These are phyloP conservation scores for Theobroma grandiflorum DNA, from an alignment of 441 rosid genomes.

Conservation along the genomic window DNA sequence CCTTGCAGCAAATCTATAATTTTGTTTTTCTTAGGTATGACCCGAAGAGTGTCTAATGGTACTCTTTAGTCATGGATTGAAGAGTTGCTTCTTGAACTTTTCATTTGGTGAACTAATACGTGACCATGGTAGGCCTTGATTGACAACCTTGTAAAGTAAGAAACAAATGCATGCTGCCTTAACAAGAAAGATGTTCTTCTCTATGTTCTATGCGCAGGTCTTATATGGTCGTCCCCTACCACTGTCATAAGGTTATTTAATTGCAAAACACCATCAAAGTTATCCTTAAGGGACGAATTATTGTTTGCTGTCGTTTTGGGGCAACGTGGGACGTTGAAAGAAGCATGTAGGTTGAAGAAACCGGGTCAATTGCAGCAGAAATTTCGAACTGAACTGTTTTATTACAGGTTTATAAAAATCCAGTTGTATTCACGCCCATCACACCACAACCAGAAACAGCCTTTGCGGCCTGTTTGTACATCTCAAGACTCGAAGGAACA, in stretches of 20 bases:
- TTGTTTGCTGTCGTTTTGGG: neutral
- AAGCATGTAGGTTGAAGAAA: neutral
- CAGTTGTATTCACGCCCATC: constrained; percentile 23
- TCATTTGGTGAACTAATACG: too few species aligned
- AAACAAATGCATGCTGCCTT: neutral
- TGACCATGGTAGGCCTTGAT: neutral
- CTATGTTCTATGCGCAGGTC: too few species aligned
- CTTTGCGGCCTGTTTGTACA: constrained; percentile 4
- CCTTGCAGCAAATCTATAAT: neutral
- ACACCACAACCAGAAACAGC: constrained; percentile 25
- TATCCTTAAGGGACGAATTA: too few species aligned
- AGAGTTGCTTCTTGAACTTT: neutral
- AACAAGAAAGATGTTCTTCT: neutral
- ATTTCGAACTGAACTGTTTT: neutral
- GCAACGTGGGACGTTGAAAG: neutral
- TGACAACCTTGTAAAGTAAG: neutral
- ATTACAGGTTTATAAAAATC: constrained; percentile 28
- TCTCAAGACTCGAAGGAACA: constrained; percentile 5
- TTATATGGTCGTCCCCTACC: too few species aligned
- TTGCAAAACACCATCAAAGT: too few species aligned
- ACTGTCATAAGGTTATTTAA: too few species aligned
- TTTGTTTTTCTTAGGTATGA: neutral
- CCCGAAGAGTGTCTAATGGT: neutral
- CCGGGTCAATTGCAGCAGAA: neutral
- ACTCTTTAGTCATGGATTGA: neutral